Evolutionary conservation across 2,329 filamentous ascomycete species (phyloP).

Genomic region (Ophiocordyceps robertsii): DNA sequence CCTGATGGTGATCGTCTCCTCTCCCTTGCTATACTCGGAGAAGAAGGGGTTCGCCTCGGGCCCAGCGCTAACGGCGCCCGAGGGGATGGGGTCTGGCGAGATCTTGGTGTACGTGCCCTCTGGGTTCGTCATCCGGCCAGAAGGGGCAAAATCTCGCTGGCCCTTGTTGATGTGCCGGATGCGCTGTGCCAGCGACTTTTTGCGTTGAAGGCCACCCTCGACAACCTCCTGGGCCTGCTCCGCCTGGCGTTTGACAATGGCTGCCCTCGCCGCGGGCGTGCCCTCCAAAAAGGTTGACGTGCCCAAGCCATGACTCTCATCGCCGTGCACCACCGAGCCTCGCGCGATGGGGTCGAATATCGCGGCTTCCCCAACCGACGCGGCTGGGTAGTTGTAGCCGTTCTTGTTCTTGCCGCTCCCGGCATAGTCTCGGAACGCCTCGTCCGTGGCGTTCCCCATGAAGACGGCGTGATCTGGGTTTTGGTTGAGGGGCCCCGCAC

Average conservation of each 20-base stretch:
- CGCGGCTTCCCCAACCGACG: conserved; percentile 25
- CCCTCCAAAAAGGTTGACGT: conserved; percentile 95
- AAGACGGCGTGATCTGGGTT: conserved; percentile 79
- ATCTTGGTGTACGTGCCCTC: conserved; percentile 32
- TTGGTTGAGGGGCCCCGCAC: conserved; percentile 69
- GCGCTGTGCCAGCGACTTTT: conserved; percentile 89
- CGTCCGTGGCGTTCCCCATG: conserved; percentile 65
- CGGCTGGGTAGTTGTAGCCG: conserved; percentile 6
- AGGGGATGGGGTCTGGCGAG: conserved; percentile 23
- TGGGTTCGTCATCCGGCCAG: conserved; percentile 44
- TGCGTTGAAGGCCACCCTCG: conserved; percentile 57
- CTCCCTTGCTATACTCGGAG: conserved; percentile 54
- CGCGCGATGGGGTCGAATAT: conserved; percentile 57
- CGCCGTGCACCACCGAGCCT: conserved; percentile 66
- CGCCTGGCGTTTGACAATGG: conserved; percentile 62
- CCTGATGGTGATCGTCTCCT: conserved; percentile 36
- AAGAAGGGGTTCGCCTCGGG: conserved; percentile 63
- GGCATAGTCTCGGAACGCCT: conserved; percentile 75
- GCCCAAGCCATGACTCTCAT: conserved; percentile 71
- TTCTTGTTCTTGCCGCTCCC: conserved; percentile 20
- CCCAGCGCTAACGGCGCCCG: conserved; percentile 15
- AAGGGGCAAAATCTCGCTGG: conserved; percentile 45
- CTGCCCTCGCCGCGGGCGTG: conserved; percentile 69
- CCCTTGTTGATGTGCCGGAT: conserved; percentile 72
- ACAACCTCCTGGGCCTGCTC: conserved; percentile 49